These are phyloP conservation scores for Kentomonas sorsogonicus DNA, from an alignment of 208 protist genomes.

Conservation along the genomic window DNA sequence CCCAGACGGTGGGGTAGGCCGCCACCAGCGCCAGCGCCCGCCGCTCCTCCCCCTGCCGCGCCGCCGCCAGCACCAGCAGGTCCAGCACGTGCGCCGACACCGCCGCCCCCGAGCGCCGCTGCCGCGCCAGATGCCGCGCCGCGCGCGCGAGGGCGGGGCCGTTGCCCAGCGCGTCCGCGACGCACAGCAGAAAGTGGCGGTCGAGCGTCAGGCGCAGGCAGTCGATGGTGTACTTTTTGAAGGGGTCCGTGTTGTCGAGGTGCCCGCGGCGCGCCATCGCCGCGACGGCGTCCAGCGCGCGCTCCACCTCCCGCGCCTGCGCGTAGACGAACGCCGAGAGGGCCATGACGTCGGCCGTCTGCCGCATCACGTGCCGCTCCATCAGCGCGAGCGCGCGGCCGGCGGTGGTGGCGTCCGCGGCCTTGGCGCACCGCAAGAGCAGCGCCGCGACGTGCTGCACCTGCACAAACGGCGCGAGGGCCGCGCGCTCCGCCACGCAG, in stretches of 20 bases:
- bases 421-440: conserved; percentile 70
- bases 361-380: conserved; percentile 73
- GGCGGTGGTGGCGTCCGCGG: conserved; percentile 57
- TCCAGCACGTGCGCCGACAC: conserved; percentile 78
- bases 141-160: conserved; percentile 38
- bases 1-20: conserved; percentile 52
- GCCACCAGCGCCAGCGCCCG: conserved; percentile 55
- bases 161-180: conserved; percentile 48
- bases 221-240: conserved; percentile 61
- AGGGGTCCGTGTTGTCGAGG: conserved; percentile 64
- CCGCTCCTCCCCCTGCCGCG: conserved; percentile 60
- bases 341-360: conserved; percentile 69
- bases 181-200: conserved; percentile 60
- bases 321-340: conserved; percentile 75
- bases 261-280: conserved; percentile 76
- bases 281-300: conserved; percentile 71
- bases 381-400: conserved; percentile 72
- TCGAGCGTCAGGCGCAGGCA: conserved; percentile 73
- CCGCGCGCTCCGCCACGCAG: conserved; percentile 70
- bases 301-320: conserved; percentile 55
- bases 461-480: conserved; percentile 71
- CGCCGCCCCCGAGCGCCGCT: conserved; percentile 25
- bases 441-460: conserved; percentile 68
- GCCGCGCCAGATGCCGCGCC: conserved; percentile 36
- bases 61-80: conserved; percentile 57